Conservation (phyloP, 352 stramenopile species). For the Phytophthora hibernalis region DNA sequence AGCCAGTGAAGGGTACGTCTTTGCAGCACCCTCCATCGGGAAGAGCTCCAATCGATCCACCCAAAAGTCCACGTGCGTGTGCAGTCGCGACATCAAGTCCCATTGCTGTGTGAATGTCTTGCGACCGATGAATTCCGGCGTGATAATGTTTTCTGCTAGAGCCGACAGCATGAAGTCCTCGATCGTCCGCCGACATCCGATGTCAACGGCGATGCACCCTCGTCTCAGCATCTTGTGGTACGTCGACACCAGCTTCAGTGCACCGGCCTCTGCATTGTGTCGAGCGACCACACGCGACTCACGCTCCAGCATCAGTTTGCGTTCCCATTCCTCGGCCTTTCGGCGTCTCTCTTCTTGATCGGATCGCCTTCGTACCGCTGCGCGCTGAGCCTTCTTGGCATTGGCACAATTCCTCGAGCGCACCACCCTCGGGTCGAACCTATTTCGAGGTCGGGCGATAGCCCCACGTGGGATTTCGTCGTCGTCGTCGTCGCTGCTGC, state of each 20-base stretch:
- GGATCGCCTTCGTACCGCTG: conserved; percentile 3
- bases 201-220: conserved; percentile 23
- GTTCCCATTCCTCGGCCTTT: conserved; percentile 8
- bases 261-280: conserved; percentile 39
- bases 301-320: conserved; percentile 5
- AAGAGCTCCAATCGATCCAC: conserved; percentile 25
- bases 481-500: conserved; percentile 12
- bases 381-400: conserved; percentile 6
- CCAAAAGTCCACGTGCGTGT: conserved; percentile 38
- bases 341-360: conserved; percentile 7
- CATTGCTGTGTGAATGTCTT: conserved; percentile 54
- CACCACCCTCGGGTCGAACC: conserved; percentile 8
- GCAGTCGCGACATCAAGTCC: conserved; percentile 44
- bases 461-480: conserved; percentile 1
- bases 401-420: conserved; percentile 13
- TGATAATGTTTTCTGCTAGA: conserved; percentile 39
- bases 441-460: conserved; percentile 3
- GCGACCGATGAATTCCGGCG: conserved; percentile 42
- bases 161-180: conserved; percentile 36
- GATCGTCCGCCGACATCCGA: background rate
- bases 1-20: conserved; percentile 11
- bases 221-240: conserved; percentile 45
- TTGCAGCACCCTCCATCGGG: conserved; percentile 27
- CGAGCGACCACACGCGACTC: conserved; percentile 6
- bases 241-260: conserved; percentile 39